Conservation (phyloP, 202 grass and related monocot genomes). For the Tripidium arundinaceum region DNA sequence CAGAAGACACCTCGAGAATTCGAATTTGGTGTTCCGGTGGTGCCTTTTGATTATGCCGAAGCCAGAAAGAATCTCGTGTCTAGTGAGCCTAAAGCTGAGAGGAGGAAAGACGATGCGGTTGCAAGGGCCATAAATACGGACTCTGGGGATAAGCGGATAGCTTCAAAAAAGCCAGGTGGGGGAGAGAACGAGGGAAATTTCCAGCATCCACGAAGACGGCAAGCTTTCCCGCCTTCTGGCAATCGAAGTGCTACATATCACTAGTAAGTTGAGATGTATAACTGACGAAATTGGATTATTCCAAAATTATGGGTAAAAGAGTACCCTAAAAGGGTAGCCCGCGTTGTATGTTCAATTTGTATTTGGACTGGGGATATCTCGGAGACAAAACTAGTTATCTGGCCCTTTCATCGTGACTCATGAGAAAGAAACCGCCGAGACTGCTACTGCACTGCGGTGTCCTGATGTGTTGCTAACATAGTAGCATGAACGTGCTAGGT, state of each 20-base stretch:
- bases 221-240: conserved; percentile 84
- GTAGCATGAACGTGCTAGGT: neutral
- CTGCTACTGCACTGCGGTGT: neutral
- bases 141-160: conserved; percentile 23
- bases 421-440: neutral
- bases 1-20: conserved; percentile 22
- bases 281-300: neutral
- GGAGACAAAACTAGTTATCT: neutral
- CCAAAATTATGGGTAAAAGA: neutral
- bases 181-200: conserved; percentile 41
- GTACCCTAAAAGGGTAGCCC: neutral
- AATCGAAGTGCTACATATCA: conserved; percentile 70
- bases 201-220: conserved; percentile 58
- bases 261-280: conserved; percentile 31
- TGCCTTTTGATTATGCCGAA: conserved; percentile 56
- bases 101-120: conserved; percentile 35
- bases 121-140: conserved; percentile 44
- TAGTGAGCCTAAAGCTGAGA: conserved; percentile 42
- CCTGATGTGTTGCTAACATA: neutral
- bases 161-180: conserved; percentile 14
- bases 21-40: conserved; percentile 39
- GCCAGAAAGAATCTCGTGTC: conserved; percentile 57
- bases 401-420: neutral
- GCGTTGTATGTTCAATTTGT: neutral
- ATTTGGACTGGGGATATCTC: neutral